Base-by-base conservation (phyloP, 1,284 basidiomycete genomes). In the Stygiomarasmius scandens region DNA sequence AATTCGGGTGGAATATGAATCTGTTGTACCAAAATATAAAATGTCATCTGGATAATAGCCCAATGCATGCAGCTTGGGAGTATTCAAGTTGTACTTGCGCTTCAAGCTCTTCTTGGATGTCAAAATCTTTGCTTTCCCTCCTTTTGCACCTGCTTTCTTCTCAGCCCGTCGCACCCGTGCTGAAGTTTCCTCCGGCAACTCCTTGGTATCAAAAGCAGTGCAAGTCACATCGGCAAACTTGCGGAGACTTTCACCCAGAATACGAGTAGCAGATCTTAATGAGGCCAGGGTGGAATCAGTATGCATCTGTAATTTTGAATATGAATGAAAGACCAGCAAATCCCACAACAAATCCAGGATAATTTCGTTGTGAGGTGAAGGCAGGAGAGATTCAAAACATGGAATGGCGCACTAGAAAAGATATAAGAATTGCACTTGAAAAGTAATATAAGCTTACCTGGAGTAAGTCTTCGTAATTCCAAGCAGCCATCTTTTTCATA, bases 281-380 rank as follows among this genome's bases (percentile, higher is more conserved):
- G n/a, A 16, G 1, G 5, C n/a, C 3, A 60, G 22, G 11, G 55
- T 62, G 2, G 44, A 49, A n/a, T 60, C 58, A 0, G 61, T 62
- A 38, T 69, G 67, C 36, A 61, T 41, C 8, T 57, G 58, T 9
- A 69, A 57, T 41, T 69, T 68, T 2, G 67, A 67, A 1, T 66
- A 54, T 4, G 45, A 58, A 52, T 69, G 66, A 61, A 61, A 65
- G 27, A 53, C 54, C 48, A 34, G 27, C 11, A 58, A 34, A 12
- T 44, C 27, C 25, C 23, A 64, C 2, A 63, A 46, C 12, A 66
- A 24, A 1, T 56, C 34, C 14, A 60, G 51, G 10, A 70, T 49
- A 2, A 58, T 47, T 2, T 43, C 22, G 24, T 50, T 1, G 29
- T 38, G 45, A 65, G 61, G 24, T 58, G 34, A 5, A 23, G 50